A percentile compares a stretch with the other conserved stretches of the same genome.
phyloP scores from a whole-genome alignment of 805 yeast genomes.

The Saccharomyces eubayanus region DNA sequence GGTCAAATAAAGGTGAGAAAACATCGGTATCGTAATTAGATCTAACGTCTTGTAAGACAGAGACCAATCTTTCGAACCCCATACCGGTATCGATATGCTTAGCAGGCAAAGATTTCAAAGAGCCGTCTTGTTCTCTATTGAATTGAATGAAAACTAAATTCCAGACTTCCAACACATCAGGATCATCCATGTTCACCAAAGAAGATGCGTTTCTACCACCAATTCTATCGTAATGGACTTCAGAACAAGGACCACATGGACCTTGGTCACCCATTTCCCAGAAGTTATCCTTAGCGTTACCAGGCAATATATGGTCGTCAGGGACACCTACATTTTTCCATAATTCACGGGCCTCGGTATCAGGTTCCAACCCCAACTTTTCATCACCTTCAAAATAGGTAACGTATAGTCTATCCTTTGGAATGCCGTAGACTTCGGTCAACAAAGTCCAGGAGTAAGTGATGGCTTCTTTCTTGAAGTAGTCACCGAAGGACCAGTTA shows the following conservation, averaged over 20 bases:
- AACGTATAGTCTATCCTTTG: conserved; percentile 75
- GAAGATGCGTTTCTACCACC: conserved; percentile 94
- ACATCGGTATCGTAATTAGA: conserved; percentile 98
- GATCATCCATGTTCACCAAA: conserved; percentile 94
- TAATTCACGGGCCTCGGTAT: conserved; percentile 79
- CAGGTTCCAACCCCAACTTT: conserved; percentile 76
- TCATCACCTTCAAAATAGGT: conserved; percentile 95
- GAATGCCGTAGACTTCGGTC: conserved; percentile 75
- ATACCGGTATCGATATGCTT: conserved; percentile 97
- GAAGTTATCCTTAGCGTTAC: conserved; percentile 83
- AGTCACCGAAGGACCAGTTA: conserved; percentile 99
- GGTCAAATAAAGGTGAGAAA: conserved; percentile 77
- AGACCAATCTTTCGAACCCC: conserved; percentile 97
- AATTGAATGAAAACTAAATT: conserved; percentile 93
- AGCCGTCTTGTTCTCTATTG: conserved; percentile 85
- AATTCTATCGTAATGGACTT: conserved; percentile 93
- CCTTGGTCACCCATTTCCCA: conserved; percentile 99
- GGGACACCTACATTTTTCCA: conserved; percentile 87
- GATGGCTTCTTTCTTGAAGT: conserved; percentile 92
- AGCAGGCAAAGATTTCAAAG: conserved; percentile 77
- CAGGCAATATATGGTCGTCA: conserved; percentile 89
- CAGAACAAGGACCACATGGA: conserved; percentile 99
- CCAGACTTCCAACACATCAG: conserved; percentile 97
- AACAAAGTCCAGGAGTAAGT: conserved; percentile 83
- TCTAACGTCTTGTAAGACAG: conserved; percentile 79